Percentiles rank a stretch among this genome's conserved stretches.
phyloP scores from a whole-genome alignment of 441 rosid species.

The Erodium trifolium region DNA sequence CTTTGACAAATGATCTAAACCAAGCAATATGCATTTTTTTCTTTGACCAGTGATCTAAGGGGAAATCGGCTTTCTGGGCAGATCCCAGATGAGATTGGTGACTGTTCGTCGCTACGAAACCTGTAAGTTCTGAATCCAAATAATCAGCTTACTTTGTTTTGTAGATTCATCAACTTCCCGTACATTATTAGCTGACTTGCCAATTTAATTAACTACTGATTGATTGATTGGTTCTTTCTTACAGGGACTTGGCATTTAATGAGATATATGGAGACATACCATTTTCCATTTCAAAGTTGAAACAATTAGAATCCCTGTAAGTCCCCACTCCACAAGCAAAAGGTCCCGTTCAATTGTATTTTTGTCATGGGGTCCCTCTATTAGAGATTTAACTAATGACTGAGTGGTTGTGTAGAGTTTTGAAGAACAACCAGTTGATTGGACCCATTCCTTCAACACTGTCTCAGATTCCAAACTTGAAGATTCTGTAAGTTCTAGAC shows the following conservation, averaged over 20 bases:
- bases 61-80: constrained; percentile 75
- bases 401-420: constrained; percentile 33
- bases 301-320: constrained; percentile 63
- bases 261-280: constrained; percentile 71
- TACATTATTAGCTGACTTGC: not conserved
- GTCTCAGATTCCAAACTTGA: constrained; percentile 81
- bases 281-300: constrained; percentile 74
- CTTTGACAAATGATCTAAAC: constrained; percentile 50
- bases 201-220: not conserved
- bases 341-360: not conserved
- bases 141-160: not conserved
- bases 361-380: not conserved
- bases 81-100: constrained; percentile 89
- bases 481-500: constrained; percentile 51
- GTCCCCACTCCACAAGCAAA: constrained; percentile 11
- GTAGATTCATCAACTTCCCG: not conserved
- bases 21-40: not conserved
- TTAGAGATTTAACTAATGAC: not conserved
- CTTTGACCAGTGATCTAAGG: constrained; percentile 55
- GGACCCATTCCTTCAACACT: constrained; percentile 92
- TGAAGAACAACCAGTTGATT: constrained; percentile 71
- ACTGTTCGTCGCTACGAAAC: constrained; percentile 52
- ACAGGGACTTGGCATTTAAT: constrained; percentile 73
- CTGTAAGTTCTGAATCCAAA: constrained; percentile 30
- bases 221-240: not conserved